These are phyloP conservation scores for Colletotrichum siamense DNA, from an alignment of 2,329 filamentous ascomycete species.

Conservation along the genomic window DNA sequence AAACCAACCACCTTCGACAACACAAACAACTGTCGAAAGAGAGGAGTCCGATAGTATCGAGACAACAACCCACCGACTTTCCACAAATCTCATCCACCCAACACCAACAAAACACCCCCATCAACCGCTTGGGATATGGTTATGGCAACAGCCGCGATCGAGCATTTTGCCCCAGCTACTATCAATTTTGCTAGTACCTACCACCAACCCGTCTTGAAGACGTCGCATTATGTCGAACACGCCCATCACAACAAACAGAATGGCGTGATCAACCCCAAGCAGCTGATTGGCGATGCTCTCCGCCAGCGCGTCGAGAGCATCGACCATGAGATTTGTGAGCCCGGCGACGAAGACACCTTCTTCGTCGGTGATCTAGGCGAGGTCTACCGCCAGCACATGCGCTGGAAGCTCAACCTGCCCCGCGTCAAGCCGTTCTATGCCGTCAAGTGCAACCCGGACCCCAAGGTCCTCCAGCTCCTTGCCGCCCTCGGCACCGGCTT, in stretches of 20 bases:
- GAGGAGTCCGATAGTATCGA: slow-evolving; percentile 9
- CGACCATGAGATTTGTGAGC: slow-evolving; percentile 85
- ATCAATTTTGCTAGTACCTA: slow-evolving; percentile 49
- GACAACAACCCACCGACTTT: slow-evolving; percentile 18
- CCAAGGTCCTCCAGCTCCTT: slow-evolving; percentile 85
- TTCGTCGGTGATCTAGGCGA: slow-evolving; percentile 98
- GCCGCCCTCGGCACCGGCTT: slow-evolving; percentile 91
- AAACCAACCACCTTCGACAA: not conserved
- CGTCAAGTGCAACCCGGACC: slow-evolving; percentile 98
- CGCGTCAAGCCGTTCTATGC: slow-evolving; percentile 97
- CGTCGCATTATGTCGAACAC: slow-evolving; percentile 42
- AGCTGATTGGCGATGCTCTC: slow-evolving; percentile 85
- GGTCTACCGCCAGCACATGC: slow-evolving; percentile 97
- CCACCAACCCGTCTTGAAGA: slow-evolving; percentile 54
- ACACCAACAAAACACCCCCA: slow-evolving; percentile 14
- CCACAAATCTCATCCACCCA: slow-evolving; percentile 11
- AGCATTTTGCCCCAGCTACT: slow-evolving; percentile 54
- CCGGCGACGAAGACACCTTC: slow-evolving; percentile 96
- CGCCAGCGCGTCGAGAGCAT: slow-evolving; percentile 84
- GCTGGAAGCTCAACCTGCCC: slow-evolving; percentile 94
- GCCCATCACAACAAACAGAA: slow-evolving; percentile 42
- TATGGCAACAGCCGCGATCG: slow-evolving; percentile 67
- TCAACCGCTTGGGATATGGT: slow-evolving; percentile 61
- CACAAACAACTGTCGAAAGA: slow-evolving; percentile 18
- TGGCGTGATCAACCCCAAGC: slow-evolving; percentile 64